phyloP scores from a whole-genome alignment of 371 early-diverging fungal species.

The Mucor racemosus region DNA sequence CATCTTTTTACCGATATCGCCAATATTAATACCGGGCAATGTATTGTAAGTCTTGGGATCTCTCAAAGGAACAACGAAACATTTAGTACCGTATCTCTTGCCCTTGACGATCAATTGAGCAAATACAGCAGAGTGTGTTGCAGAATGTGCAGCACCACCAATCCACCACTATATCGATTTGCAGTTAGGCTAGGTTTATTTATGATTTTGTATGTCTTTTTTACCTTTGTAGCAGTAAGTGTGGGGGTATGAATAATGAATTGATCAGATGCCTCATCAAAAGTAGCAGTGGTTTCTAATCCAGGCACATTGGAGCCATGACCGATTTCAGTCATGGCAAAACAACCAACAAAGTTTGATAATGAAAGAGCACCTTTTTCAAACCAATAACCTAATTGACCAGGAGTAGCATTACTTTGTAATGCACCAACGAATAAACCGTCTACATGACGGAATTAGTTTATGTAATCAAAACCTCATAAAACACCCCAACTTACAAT shows the following conservation, averaged over 20 bases:
- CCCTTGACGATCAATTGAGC: constrained; percentile 82
- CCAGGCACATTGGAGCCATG: constrained; percentile 93
- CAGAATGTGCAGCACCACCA: constrained; percentile 90
- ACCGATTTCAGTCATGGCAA: constrained; percentile 91
- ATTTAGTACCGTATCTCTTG: constrained; percentile 80
- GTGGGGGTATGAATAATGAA: constrained; percentile 92
- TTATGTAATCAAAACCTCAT: not conserved
- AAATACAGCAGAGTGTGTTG: constrained; percentile 83
- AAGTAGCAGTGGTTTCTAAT: constrained; percentile 93
- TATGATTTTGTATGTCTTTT: not conserved
- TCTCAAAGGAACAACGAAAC: constrained; percentile 77
- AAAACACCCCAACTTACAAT: constrained; percentile 52
- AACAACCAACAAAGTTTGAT: constrained; percentile 86
- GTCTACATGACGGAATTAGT: constrained; percentile 23
- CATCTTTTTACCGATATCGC: constrained; percentile 80
- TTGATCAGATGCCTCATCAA: constrained; percentile 81
- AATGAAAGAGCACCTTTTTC: constrained; percentile 85
- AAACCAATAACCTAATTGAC: constrained; percentile 89
- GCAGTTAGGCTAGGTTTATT: not conserved
- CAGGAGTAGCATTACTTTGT: constrained; percentile 85
- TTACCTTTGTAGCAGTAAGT: constrained; percentile 81
- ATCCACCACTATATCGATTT: constrained; percentile 82
- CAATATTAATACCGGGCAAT: constrained; percentile 70
- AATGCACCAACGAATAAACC: constrained; percentile 92
- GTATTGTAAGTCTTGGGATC: constrained; percentile 61